These are phyloP conservation scores for Geranomyces variabilis DNA, from an alignment of 192 early-diverging fungal species.

Conservation along the genomic window DNA sequence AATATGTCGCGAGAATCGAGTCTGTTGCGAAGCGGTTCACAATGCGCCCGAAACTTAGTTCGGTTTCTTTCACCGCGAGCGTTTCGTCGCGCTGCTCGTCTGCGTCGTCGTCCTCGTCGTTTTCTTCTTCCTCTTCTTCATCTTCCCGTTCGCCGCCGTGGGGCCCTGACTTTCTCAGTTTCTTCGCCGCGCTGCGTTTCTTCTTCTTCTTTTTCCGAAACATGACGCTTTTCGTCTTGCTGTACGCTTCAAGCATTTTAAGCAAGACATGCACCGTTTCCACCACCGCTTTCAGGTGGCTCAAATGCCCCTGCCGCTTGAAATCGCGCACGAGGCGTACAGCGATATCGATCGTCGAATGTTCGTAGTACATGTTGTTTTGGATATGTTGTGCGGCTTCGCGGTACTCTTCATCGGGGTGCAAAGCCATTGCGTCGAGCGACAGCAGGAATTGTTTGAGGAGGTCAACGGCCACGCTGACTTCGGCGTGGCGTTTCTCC, in stretches of 20 bases:
- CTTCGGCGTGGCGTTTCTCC: conserved; percentile 57
- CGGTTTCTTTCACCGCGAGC: conserved; percentile 19
- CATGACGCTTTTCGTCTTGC: conserved; percentile 35
- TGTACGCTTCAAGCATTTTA: conserved; percentile 64
- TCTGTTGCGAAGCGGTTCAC: conserved; percentile 55
- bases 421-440: conserved; percentile 57
- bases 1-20: conserved; percentile 57
- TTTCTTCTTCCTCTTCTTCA: conserved; percentile 15
- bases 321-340: conserved; percentile 52
- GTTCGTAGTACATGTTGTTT: conserved; percentile 74
- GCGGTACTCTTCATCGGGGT: conserved; percentile 49
- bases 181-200: conserved; percentile 34
- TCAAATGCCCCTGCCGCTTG: conserved; percentile 40
- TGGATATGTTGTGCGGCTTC: conserved; percentile 68
- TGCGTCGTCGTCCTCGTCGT: conserved; percentile 7
- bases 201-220: conserved; percentile 33
- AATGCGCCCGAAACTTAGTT: conserved; percentile 7
- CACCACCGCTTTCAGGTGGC: conserved; percentile 61
- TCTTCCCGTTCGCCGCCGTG: too few relatives aligned
- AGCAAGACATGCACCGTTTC: conserved; percentile 63
- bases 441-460: conserved; percentile 65
- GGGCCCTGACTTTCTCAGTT: not conserved
- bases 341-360: conserved; percentile 62
- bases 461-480: conserved; percentile 59
- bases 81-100: conserved; percentile 26